Conservation (phyloP, 2,329 filamentous ascomycete species). For the Metarhizium brunneum region DNA sequence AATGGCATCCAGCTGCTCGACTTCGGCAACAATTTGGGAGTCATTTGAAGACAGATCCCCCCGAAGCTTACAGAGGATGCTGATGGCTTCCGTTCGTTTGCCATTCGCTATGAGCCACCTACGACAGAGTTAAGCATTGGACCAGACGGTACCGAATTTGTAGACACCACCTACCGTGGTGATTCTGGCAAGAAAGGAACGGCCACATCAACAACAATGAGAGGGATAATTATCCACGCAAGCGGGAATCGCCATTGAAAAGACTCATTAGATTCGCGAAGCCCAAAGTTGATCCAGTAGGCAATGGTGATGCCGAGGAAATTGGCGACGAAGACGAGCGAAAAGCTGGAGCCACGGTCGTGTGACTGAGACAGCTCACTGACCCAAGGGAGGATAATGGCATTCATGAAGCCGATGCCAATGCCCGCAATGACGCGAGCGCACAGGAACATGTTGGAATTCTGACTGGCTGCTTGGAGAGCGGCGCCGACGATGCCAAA, state of each 20-base stretch:
- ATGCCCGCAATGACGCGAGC: conserved; percentile 41
- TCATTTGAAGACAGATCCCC: conserved; percentile 23
- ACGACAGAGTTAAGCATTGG: background rate
- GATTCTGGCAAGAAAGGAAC: conserved; percentile 35
- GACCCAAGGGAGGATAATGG: conserved; percentile 38
- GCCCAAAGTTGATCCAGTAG: conserved; percentile 30
- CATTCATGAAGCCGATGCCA: conserved; percentile 40
- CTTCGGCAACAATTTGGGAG: conserved; percentile 21
- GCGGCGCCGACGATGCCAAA: conserved; percentile 36
- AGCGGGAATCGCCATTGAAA: conserved; percentile 23
- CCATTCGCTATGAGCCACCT: conserved; percentile 29
- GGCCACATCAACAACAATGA: conserved; percentile 27
- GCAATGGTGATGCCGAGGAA: conserved; percentile 38
- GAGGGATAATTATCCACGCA: conserved; percentile 31
- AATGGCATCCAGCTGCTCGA: conserved; percentile 30
- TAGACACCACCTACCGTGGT: conserved; percentile 22
- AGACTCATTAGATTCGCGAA: background rate
- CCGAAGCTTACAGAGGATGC: conserved; percentile 21
- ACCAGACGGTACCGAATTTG: background rate
- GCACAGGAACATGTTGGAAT: conserved; percentile 37
- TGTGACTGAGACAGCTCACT: conserved; percentile 36
- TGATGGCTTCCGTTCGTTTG: conserved; percentile 21
- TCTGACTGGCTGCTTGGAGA: conserved; percentile 18
- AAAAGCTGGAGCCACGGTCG: conserved; percentile 36
- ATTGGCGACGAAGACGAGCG: conserved; percentile 42